phyloP scores from a whole-genome alignment of 768 basidiomycete genomes.

The Thelephora aurantiotincta region DNA sequence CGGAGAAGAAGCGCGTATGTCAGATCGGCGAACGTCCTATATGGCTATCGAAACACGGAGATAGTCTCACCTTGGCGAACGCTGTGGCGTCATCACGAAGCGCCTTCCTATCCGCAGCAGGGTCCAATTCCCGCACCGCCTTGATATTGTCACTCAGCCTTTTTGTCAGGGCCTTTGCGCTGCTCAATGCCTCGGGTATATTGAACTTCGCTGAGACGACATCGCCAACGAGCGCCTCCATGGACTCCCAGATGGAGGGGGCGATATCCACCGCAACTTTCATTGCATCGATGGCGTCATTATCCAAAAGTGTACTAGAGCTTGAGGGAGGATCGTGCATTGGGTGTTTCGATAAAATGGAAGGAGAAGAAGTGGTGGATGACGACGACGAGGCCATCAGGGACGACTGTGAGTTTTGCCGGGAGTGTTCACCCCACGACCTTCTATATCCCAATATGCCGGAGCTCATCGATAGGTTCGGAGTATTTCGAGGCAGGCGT shows the following conservation, averaged over 20 bases:
- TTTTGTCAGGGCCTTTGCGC: conserved; percentile 50
- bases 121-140: conserved; percentile 41
- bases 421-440: conserved; percentile 22
- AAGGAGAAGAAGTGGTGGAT: conserved; percentile 21
- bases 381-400: conserved; percentile 21
- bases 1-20: conserved; percentile 3
- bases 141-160: conserved; percentile 45
- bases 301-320: conserved; percentile 57
- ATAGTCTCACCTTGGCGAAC: conserved; percentile 62
- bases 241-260: conserved; percentile 69
- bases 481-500: conserved; percentile 10
- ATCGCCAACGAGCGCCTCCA: conserved; percentile 45
- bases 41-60: background rate
- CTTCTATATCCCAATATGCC: conserved; percentile 1
- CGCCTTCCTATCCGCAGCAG: conserved; percentile 38
- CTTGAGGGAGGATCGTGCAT: conserved; percentile 35
- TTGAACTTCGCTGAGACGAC: conserved; percentile 29
- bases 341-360: conserved; percentile 21
- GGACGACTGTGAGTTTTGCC: conserved; percentile 28
- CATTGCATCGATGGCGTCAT: conserved; percentile 68
- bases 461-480: conserved; percentile 3
- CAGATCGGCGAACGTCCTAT: background rate
- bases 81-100: conserved; percentile 66
- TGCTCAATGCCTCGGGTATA: conserved; percentile 38
- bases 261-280: conserved; percentile 68